phyloP scores from a whole-genome alignment of 805 yeast species.

The Lipomyces starkeyi region DNA sequence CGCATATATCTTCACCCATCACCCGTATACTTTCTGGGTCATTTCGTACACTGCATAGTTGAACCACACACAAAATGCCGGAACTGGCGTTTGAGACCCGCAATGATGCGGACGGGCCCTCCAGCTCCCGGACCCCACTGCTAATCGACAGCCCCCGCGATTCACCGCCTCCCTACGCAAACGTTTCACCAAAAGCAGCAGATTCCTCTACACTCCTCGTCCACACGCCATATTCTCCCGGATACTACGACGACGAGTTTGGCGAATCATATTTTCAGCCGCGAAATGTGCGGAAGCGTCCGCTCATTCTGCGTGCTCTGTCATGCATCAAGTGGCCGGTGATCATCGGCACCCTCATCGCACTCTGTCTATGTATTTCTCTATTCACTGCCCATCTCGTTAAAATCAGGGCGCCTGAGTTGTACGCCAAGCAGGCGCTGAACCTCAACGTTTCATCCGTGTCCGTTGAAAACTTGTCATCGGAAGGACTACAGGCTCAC shows the following conservation, averaged over 20 bases:
- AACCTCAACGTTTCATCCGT: slow-evolving; percentile 29
- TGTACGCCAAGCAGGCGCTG: slow-evolving; percentile 33
- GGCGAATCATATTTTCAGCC: slow-evolving; percentile 14
- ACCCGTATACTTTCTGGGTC: background rate
- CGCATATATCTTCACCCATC: background rate
- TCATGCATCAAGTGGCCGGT: slow-evolving; percentile 22
- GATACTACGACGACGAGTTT: slow-evolving; percentile 29
- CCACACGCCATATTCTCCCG: slow-evolving; percentile 31
- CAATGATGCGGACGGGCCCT: slow-evolving; percentile 2
- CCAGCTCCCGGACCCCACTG: slow-evolving; percentile 15
- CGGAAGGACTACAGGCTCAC: slow-evolving; percentile 25
- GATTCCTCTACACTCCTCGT: slow-evolving; percentile 26
- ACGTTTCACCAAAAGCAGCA: slow-evolving; percentile 23
- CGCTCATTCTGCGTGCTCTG: slow-evolving; percentile 14
- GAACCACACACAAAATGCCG: slow-evolving; percentile 9
- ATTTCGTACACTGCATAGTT: background rate
- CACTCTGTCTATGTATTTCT: slow-evolving; percentile 14
- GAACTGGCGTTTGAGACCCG: slow-evolving; percentile 16
- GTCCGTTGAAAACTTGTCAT: slow-evolving; percentile 25
- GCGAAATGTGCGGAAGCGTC: slow-evolving; percentile 5
- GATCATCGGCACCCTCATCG: slow-evolving; percentile 9
- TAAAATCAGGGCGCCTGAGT: slow-evolving; percentile 20
- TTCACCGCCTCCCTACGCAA: slow-evolving; percentile 31
- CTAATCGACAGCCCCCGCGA: slow-evolving; percentile 26
- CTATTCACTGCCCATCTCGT: slow-evolving; percentile 19